Conservation (phyloP, 495 filamentous ascomycete species). For the Choiromyces venosus region DNA sequence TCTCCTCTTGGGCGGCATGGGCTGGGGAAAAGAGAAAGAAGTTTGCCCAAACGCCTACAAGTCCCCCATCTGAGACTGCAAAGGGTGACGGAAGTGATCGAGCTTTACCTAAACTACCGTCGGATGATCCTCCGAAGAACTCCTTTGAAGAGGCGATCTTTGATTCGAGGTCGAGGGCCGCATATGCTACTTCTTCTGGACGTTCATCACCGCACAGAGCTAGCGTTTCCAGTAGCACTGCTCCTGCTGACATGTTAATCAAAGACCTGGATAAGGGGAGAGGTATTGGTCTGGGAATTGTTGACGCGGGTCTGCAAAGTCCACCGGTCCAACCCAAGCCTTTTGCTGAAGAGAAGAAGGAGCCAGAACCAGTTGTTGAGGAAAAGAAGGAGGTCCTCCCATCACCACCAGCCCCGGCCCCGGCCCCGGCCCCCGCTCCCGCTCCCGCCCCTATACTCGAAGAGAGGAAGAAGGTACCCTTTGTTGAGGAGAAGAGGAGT, state of each 20-base stretch:
- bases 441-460: constrained; percentile 9
- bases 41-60: constrained; percentile 49
- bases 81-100: constrained; percentile 13
- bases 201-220: constrained; percentile 25
- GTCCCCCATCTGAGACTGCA: constrained; percentile 21
- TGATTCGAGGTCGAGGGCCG: constrained; percentile 32
- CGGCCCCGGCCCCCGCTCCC: constrained; percentile 4
- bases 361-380: not conserved
- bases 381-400: constrained; percentile 10
- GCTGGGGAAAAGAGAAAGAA: constrained; percentile 77
- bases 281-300: constrained; percentile 32
- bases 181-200: constrained; percentile 7
- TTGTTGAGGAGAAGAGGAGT: not conserved
- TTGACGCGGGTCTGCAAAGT: constrained; percentile 28
- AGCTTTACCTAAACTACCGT: constrained; percentile 19
- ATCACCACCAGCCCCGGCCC: constrained; percentile 1
- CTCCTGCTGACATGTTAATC: not conserved
- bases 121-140: constrained; percentile 27
- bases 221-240: constrained; percentile 17
- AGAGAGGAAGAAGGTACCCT: not conserved
- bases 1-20: constrained; percentile 94
- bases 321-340: constrained; percentile 13
- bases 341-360: not conserved
- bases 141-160: constrained; percentile 36
- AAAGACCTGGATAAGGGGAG: constrained; percentile 20